Base-by-base conservation (phyloP, 345 rosid genomes). In the Citrus trifoliata region DNA sequence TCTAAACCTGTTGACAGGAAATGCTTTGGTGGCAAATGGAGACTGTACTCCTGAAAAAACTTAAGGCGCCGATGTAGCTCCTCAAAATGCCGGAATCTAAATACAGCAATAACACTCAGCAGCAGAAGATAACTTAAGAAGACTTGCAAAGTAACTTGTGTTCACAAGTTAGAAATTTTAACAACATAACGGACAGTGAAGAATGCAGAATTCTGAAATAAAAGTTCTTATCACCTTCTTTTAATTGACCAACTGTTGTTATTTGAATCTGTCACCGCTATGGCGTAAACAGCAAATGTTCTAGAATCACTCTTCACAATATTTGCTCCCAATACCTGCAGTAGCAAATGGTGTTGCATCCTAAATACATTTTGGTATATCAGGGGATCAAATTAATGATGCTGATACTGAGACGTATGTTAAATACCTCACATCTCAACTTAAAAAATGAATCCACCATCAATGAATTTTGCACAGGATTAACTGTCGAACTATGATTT, bases 41-140 rank as follows among this genome's bases (percentile, higher is more conserved):
- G 95, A 88, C 85, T 90, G 81, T 94, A 97, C 81, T 92, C 98
- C 2, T 92, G 88, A 88, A 93, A 93, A 82, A 88, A 90, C 86
- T 93, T 97, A 64, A 97, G 95, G 70, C 97, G 96, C 75, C 92
- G 92, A 85, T 97, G 99, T 77, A 97, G 84, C 90, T 97, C 99
- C 90, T 97, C 99, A 89, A 97, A 97, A 88, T 97, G 99, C 67
- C 98, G 98, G 82, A 94, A 97, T 88, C 98, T 97, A 82, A 73
- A 53, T 67, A 24, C 42, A 63, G 68, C 62, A 70, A 71, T 42
- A 73, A 40, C 62, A 35, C 40, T 80, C 46, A 80, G 70, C 62
- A 76, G 79, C 70, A 71, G 30, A 70, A 12, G 59, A 58, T 10
- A 42, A 71, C 10, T 30, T 53, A 33, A 75, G 27, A 6, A 12